These are phyloP conservation scores for Linnemannia elongata DNA, from an alignment of 192 early-diverging fungal species.

Conservation along the genomic window DNA sequence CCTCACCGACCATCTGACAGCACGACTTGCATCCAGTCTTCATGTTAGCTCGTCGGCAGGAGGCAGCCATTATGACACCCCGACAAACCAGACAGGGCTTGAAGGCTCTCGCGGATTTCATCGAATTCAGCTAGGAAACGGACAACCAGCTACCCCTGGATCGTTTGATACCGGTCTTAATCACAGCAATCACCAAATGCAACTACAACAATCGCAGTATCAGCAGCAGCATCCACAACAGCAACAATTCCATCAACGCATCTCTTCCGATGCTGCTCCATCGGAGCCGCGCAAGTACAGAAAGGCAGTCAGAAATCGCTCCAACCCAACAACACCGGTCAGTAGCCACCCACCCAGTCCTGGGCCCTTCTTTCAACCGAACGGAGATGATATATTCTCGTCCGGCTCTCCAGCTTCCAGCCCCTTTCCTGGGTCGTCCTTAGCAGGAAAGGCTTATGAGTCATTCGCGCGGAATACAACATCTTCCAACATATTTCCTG, in stretches of 20 bases:
- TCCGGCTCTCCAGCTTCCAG: not conserved
- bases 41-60: constrained; percentile 33
- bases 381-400: constrained; percentile 18
- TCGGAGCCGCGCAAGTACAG: constrained; percentile 42
- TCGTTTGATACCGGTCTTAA: not conserved
- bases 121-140: constrained; percentile 9
- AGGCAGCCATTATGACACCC: not conserved
- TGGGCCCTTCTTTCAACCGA: not conserved
- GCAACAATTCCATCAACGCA: not conserved
- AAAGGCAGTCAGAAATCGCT: constrained; percentile 38
- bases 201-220: not conserved
- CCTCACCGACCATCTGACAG: constrained; percentile 47
- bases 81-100: constrained; percentile 27
- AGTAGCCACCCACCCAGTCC: constrained; percentile 51
- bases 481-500: constrained; percentile 21
- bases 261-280: not conserved
- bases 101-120: constrained; percentile 38
- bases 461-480: constrained; percentile 16
- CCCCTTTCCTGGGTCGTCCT: not conserved
- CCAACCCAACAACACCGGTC: constrained; percentile 47
- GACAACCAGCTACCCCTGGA: not conserved
- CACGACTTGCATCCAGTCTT: constrained; percentile 42
- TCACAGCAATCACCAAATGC: not conserved
- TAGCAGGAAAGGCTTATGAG: constrained; percentile 9
- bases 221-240: not conserved